phyloP scores from a whole-genome alignment of 1,284 basidiomycete genomes.

The Leccinum laetum region DNA sequence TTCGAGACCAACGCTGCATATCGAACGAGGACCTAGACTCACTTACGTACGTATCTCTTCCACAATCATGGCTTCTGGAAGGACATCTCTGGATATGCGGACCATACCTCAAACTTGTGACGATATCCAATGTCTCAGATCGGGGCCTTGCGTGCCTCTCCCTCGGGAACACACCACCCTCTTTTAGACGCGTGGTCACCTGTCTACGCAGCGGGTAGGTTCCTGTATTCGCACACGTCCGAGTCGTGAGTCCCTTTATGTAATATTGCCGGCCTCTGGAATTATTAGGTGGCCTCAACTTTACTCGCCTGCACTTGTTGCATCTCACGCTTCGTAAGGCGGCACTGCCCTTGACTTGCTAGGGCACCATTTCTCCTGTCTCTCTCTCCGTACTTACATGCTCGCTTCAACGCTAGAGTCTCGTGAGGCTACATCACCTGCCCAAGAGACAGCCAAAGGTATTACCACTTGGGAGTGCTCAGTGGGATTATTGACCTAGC shows the following conservation, averaged over 20 bases:
- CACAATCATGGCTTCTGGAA: slow-evolving; percentile 29
- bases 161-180: too few relatives aligned
- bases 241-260: neutral
- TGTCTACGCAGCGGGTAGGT: slow-evolving; percentile 28
- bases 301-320: too few relatives aligned
- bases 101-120: too few relatives aligned
- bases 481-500: too few relatives aligned
- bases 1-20: slow-evolving; percentile 2
- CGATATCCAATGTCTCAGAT: too few relatives aligned
- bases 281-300: too few relatives aligned
- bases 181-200: too few relatives aligned
- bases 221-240: neutral
- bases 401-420: neutral
- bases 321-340: slow-evolving; percentile 35
- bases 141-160: too few relatives aligned
- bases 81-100: slow-evolving; percentile 13
- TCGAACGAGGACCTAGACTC: slow-evolving; percentile 18
- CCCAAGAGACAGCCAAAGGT: neutral
- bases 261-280: neutral
- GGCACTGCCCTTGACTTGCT: neutral
- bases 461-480: too few relatives aligned
- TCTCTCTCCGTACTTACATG: neutral
- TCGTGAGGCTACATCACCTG: neutral
- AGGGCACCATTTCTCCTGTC: neutral
- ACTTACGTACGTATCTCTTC: slow-evolving; percentile 18